These are phyloP conservation scores for Hirsutella thompsonii DNA, from an alignment of 2,329 filamentous ascomycete genomes.

Conservation along the genomic window DNA sequence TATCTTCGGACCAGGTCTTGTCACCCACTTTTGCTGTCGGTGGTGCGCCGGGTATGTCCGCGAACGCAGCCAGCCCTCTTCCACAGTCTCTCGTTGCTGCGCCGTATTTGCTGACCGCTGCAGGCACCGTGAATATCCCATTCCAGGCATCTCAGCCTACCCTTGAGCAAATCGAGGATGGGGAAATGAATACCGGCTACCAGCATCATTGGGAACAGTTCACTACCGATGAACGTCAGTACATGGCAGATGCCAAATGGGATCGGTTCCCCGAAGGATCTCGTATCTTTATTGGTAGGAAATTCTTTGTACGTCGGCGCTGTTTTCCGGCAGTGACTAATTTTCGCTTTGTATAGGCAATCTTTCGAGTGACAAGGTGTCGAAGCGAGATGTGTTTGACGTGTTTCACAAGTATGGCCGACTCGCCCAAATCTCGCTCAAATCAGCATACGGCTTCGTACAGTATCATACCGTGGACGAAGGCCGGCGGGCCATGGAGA, in stretches of 20 bases:
- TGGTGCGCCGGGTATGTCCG: slow-evolving; percentile 17
- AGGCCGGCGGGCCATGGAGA: slow-evolving; percentile 61
- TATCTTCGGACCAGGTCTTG: slow-evolving; percentile 19
- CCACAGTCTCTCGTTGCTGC: slow-evolving; percentile 15
- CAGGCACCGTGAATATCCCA: slow-evolving; percentile 17
- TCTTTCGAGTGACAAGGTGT: slow-evolving; percentile 82
- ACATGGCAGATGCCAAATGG: slow-evolving; percentile 69
- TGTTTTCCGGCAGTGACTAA: slow-evolving; percentile 7
- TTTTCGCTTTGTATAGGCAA: slow-evolving; percentile 47
- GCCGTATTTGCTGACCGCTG: slow-evolving; percentile 7
- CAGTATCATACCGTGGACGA: slow-evolving; percentile 73
- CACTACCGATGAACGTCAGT: slow-evolving; percentile 57
- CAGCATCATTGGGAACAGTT: slow-evolving; percentile 63
- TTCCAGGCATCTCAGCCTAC: slow-evolving; percentile 16
- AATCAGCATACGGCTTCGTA: slow-evolving; percentile 93
- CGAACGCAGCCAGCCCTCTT: slow-evolving; percentile 18
- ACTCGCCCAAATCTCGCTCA: slow-evolving; percentile 88
- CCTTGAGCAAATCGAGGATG: slow-evolving; percentile 14
- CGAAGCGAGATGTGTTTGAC: slow-evolving; percentile 87
- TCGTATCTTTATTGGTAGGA: slow-evolving; percentile 67
- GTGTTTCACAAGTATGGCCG: slow-evolving; percentile 77
- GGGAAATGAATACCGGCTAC: slow-evolving; percentile 29
- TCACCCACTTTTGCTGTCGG: slow-evolving; percentile 19
- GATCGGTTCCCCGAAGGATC: slow-evolving; percentile 68
- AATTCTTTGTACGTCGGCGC: slow-evolving; percentile 10